Percentiles rank a stretch among this genome's conserved stretches.
phyloP scores from a whole-genome alignment of 345 rosid species.

The Hypericum perforatum region DNA sequence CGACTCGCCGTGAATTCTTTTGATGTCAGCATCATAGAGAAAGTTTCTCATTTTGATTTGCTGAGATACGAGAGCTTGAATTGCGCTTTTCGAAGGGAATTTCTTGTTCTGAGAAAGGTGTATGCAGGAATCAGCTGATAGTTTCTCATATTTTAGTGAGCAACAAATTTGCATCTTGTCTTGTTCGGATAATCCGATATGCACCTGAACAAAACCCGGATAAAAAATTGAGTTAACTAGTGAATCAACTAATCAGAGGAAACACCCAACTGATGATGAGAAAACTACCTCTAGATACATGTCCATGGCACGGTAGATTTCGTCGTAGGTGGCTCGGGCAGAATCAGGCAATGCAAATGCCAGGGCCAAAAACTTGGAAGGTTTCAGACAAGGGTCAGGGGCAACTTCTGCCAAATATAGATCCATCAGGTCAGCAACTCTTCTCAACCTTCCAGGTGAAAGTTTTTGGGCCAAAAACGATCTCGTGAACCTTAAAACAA shows the following conservation, averaged over 20 bases:
- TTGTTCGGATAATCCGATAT: slow-evolving; percentile 51
- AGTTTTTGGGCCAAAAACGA: slow-evolving; percentile 36
- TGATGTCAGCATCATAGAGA: slow-evolving; percentile 17
- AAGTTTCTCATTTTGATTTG: slow-evolving; percentile 40
- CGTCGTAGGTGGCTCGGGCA: slow-evolving; percentile 55
- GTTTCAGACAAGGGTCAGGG: slow-evolving; percentile 69
- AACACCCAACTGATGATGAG: neutral
- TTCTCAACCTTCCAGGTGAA: slow-evolving; percentile 28
- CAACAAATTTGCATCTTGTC: slow-evolving; percentile 53
- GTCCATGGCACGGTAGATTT: slow-evolving; percentile 60
- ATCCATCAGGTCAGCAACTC: slow-evolving; percentile 70
- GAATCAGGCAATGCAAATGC: slow-evolving; percentile 52
- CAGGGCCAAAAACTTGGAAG: slow-evolving; percentile 61
- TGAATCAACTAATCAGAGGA: too few relatives aligned
- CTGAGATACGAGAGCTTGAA: slow-evolving; percentile 34
- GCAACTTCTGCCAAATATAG: slow-evolving; percentile 81
- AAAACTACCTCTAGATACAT: slow-evolving; percentile 67
- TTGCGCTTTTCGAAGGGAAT: slow-evolving; percentile 41
- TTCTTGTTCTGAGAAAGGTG: slow-evolving; percentile 50
- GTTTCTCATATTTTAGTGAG: slow-evolving; percentile 58
- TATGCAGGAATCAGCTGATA: slow-evolving; percentile 44
- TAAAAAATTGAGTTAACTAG: too few relatives aligned
- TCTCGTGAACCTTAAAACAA: slow-evolving; percentile 54
- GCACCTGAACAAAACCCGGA: slow-evolving; percentile 40
- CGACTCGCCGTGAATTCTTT: slow-evolving; percentile 11